These are phyloP conservation scores for Pseudofabraea citricarpa DNA, from an alignment of 2,329 filamentous ascomycete species.

Conservation along the genomic window DNA sequence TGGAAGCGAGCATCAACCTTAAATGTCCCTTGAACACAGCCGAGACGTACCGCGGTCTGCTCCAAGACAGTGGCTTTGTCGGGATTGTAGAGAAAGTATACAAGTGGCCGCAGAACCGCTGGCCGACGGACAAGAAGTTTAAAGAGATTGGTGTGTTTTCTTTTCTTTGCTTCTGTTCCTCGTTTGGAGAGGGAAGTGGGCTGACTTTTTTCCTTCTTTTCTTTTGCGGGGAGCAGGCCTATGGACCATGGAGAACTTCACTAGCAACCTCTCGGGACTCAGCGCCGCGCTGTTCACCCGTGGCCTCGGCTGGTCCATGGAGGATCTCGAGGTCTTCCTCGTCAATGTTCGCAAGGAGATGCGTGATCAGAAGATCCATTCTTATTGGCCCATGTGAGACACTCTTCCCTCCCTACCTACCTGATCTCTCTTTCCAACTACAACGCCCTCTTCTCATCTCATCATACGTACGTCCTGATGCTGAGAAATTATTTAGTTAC, in stretches of 20 bases:
- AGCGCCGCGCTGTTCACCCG: conserved; percentile 8
- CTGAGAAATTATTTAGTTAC: background rate
- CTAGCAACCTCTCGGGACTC: conserved; percentile 1
- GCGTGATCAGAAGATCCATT: conserved; percentile 5
- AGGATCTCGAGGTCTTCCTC: conserved; percentile 8
- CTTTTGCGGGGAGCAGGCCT: too few relatives aligned
- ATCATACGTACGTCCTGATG: background rate
- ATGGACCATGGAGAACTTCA: conserved; percentile 6
- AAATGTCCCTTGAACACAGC: conserved; percentile 28
- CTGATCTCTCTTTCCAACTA: too few relatives aligned
- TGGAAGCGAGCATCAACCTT: conserved; percentile 30
- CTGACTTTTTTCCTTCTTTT: too few relatives aligned
- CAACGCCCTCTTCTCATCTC: background rate
- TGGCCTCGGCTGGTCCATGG: conserved; percentile 4
- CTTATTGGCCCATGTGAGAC: conserved; percentile 5
- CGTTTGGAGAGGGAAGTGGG: too few relatives aligned
- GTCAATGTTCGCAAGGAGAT: conserved; percentile 6
- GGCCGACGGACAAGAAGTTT: conserved; percentile 18
- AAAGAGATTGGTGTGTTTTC: conserved; percentile 8
- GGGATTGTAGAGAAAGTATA: conserved; percentile 18
- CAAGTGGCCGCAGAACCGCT: conserved; percentile 22
- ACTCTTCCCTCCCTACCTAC: too few relatives aligned
- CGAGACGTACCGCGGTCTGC: conserved; percentile 1
- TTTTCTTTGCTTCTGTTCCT: too few relatives aligned
- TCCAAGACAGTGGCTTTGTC: conserved; percentile 17